A percentile compares a stretch with the other conserved stretches of the same genome.
These are phyloP conservation scores for Scutellaria galericulata DNA, from an alignment of 257 asterid species.

Conservation along the genomic window DNA sequence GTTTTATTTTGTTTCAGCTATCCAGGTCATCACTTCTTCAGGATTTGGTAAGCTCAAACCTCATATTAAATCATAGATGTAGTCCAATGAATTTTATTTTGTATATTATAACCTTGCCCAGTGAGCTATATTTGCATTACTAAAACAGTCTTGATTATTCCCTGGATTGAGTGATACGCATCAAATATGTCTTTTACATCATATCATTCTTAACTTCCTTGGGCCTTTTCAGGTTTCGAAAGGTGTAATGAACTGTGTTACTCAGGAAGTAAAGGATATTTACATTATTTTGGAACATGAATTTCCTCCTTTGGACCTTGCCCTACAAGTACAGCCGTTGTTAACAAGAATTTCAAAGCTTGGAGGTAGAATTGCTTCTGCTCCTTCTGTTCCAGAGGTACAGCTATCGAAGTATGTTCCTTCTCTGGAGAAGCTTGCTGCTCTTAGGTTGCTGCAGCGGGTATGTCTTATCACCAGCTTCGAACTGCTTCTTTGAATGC, in stretches of 20 bases:
- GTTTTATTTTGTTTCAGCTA: conserved; percentile 62
- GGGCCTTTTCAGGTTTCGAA: conserved; percentile 63
- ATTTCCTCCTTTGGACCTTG: conserved; percentile 70
- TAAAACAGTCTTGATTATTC: background rate
- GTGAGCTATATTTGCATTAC: background rate
- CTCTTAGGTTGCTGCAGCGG: conserved; percentile 89
- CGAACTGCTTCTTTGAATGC: background rate
- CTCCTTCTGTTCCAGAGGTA: conserved; percentile 38
- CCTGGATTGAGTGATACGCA: conserved; percentile 2
- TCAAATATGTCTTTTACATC: background rate
- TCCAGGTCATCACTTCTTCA: conserved; percentile 58
- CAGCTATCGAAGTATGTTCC: conserved; percentile 76
- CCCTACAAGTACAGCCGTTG: conserved; percentile 56
- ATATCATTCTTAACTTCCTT: conserved; percentile 15
- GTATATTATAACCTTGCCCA: conserved; percentile 1
- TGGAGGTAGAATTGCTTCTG: conserved; percentile 38
- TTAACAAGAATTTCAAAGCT: conserved; percentile 31
- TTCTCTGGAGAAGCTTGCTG: conserved; percentile 78
- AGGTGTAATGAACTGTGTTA: conserved; percentile 89
- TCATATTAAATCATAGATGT: conserved; percentile 1
- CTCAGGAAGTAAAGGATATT: conserved; percentile 71
- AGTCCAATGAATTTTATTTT: conserved; percentile 19
- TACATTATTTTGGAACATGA: conserved; percentile 63
- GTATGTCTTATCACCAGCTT: conserved; percentile 39
- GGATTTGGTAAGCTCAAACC: conserved; percentile 62